These are phyloP conservation scores for Xylaria scruposa DNA, from an alignment of 495 filamentous ascomycete species.

Conservation along the genomic window DNA sequence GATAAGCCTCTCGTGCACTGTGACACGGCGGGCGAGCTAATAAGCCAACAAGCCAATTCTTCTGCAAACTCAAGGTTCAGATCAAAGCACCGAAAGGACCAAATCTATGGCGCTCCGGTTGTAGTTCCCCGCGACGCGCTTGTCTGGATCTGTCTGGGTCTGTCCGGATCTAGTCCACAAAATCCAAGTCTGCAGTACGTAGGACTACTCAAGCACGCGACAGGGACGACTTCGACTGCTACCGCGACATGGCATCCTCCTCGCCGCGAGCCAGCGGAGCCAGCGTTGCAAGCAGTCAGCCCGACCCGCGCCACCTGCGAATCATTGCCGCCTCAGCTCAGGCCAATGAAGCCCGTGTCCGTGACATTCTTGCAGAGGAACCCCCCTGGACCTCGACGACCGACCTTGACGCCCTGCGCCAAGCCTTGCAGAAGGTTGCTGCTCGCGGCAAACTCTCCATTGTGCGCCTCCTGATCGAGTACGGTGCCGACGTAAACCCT, in stretches of 20 bases:
- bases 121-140: constrained; percentile 3
- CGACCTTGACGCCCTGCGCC: constrained; percentile 42
- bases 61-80: neutral
- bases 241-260: constrained; percentile 36
- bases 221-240: neutral
- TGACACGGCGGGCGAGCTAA: neutral
- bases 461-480: constrained; percentile 57
- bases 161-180: neutral
- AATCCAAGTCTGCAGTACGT: neutral
- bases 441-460: constrained; percentile 61
- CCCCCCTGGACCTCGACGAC: constrained; percentile 38
- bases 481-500: constrained; percentile 61
- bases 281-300: constrained; percentile 45
- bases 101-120: constrained; percentile 18
- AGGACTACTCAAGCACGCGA: neutral
- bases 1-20: neutral
- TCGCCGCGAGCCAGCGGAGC: constrained; percentile 38
- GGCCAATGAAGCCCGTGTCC: constrained; percentile 43
- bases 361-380: constrained; percentile 42
- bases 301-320: constrained; percentile 42
- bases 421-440: constrained; percentile 63
- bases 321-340: constrained; percentile 43
- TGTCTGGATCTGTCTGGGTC: neutral
- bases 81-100: neutral
- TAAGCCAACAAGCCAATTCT: neutral